Percentiles rank a stretch among this genome's conserved stretches.
These are phyloP conservation scores for Dactylis glomerata DNA, from an alignment of 176 grass and related monocot species.

Conservation along the genomic window DNA sequence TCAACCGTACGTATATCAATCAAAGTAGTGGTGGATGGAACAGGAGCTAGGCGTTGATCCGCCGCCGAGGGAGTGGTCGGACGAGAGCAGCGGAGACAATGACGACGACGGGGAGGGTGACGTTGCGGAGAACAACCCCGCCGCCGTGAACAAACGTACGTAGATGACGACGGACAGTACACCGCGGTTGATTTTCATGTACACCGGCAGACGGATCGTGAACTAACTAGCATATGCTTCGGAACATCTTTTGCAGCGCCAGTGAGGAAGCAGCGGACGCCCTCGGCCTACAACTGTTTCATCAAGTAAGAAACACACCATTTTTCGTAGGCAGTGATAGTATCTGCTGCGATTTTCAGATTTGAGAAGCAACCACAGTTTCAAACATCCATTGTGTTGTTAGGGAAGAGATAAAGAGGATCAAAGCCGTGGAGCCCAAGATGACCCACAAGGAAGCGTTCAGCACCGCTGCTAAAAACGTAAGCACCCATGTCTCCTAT, in stretches of 20 bases:
- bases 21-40: background rate
- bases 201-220: background rate
- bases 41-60: slow-evolving; percentile 35
- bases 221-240: background rate
- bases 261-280: slow-evolving; percentile 56
- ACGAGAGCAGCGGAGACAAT: slow-evolving; percentile 36
- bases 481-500: slow-evolving; percentile 1
- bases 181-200: too few relatives aligned
- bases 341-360: background rate
- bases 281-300: slow-evolving; percentile 73
- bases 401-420: slow-evolving; percentile 79
- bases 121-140: background rate
- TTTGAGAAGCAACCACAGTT: background rate
- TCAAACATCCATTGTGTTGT: background rate
- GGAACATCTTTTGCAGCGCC: slow-evolving; percentile 41
- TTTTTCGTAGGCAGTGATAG: too few relatives aligned
- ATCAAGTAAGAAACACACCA: slow-evolving; percentile 42
- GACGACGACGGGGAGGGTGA: slow-evolving; percentile 11
- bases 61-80: slow-evolving; percentile 29
- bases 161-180: background rate
- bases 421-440: slow-evolving; percentile 45
- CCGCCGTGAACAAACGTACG: slow-evolving; percentile 53
- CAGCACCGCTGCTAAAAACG: slow-evolving; percentile 69
- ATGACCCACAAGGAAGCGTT: slow-evolving; percentile 70
- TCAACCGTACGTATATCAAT: background rate